These are phyloP conservation scores for Citrullus mucosospermus DNA, from an alignment of 306 rosid species.

Conservation along the genomic window DNA sequence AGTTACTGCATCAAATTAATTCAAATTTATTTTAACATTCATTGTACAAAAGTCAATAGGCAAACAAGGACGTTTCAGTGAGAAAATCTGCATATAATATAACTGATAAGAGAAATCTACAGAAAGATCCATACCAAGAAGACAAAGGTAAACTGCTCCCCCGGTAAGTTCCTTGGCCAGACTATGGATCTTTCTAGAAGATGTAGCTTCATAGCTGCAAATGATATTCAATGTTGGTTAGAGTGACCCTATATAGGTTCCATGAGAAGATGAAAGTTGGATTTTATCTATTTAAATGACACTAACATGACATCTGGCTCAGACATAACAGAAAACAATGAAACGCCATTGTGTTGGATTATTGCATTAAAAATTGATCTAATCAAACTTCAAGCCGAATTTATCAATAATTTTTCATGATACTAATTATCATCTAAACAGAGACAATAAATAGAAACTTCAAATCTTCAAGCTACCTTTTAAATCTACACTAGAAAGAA, in stretches of 20 bases:
- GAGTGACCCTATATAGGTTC: background rate
- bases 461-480: background rate
- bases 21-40: background rate
- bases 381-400: background rate
- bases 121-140: constrained; percentile 7
- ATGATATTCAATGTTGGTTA: background rate
- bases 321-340: background rate
- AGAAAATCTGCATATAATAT: background rate
- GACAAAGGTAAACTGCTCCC: constrained; percentile 60
- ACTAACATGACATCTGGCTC: background rate
- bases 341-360: background rate
- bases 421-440: background rate
- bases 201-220: constrained; percentile 44
- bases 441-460: background rate
- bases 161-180: constrained; percentile 66
- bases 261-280: background rate
- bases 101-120: background rate
- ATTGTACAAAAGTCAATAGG: background rate
- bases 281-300: background rate
- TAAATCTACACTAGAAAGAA: background rate
- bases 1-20: background rate
- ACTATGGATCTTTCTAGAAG: constrained; percentile 61
- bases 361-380: background rate
- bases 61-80: background rate
- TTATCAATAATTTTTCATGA: background rate